A percentile compares a stretch with the other conserved stretches of the same genome.
phyloP scores from a whole-genome alignment of 306 rosid genomes.

The Albizia julibrissin region DNA sequence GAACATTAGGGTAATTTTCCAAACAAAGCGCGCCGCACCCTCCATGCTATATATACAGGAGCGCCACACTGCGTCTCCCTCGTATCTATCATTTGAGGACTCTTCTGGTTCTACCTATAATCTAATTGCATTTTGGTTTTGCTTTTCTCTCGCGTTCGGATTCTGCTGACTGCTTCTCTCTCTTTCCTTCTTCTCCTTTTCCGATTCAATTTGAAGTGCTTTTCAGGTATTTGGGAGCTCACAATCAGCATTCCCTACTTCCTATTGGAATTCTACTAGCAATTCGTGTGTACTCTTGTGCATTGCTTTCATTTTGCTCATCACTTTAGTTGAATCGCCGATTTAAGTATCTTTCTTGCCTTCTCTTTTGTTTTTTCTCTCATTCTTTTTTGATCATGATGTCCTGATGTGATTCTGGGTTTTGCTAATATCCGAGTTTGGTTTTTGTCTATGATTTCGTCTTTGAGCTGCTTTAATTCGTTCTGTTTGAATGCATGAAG shows the following conservation, averaged over 20 bases:
- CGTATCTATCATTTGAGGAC: not conserved
- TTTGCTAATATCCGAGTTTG: not conserved
- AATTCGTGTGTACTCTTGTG: not conserved
- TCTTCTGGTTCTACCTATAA: not conserved
- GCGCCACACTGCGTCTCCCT: not conserved
- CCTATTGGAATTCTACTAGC: not conserved
- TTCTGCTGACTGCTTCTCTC: not conserved
- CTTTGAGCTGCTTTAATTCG: not conserved
- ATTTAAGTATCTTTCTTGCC: not conserved
- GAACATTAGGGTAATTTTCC: not conserved
- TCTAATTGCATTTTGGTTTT: not conserved
- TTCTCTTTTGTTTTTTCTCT: not conserved
- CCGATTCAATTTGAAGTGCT: slow-evolving; percentile 17
- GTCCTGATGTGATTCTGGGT: slow-evolving; percentile 23
- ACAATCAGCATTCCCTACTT: slow-evolving; percentile 6
- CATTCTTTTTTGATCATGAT: slow-evolving; percentile 19
- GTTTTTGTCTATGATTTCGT: not conserved
- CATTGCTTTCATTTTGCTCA: slow-evolving; percentile 31
- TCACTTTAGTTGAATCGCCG: slow-evolving; percentile 16
- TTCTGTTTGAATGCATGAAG: slow-evolving; percentile 3
- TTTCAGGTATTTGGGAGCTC: slow-evolving; percentile 25
- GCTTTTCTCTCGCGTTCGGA: not conserved
- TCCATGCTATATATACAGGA: not conserved
- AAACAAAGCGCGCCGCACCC: not conserved
- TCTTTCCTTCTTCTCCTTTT: not conserved